Evolutionary conservation across 371 early-diverging fungal genomes (phyloP).

Genomic region (Lichtheimia hyalospora): DNA sequence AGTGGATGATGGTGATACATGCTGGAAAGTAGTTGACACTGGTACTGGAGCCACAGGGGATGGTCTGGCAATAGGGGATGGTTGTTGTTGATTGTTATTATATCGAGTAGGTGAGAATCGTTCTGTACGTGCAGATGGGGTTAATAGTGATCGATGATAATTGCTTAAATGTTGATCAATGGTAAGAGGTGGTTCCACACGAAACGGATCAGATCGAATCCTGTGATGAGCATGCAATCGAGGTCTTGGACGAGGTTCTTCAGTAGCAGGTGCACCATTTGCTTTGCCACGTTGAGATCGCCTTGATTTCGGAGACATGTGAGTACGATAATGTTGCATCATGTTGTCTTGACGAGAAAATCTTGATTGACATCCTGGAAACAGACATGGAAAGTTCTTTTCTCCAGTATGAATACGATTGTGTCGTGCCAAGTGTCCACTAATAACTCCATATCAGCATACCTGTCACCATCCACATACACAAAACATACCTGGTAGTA

Average conservation of each 20-base stretch:
- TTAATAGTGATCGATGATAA: slow-evolving; percentile 20
- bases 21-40: not conserved
- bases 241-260: slow-evolving; percentile 27
- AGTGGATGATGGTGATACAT: not conserved
- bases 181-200: slow-evolving; percentile 40
- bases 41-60: not conserved
- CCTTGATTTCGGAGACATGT: slow-evolving; percentile 75
- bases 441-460: slow-evolving; percentile 15
- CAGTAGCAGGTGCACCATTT: slow-evolving; percentile 4
- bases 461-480: not conserved
- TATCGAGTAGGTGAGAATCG: slow-evolving; percentile 15
- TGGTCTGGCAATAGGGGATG: not conserved
- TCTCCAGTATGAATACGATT: slow-evolving; percentile 91
- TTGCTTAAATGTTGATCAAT: slow-evolving; percentile 49
- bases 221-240: slow-evolving; percentile 45
- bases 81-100: not conserved
- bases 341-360: slow-evolving; percentile 91
- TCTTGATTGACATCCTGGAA: slow-evolving; percentile 78
- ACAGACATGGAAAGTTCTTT: slow-evolving; percentile 84
- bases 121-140: slow-evolving; percentile 12
- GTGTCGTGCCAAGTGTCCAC: slow-evolving; percentile 87
- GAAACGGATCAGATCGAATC: slow-evolving; percentile 39
- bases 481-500: slow-evolving; percentile 44
- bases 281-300: slow-evolving; percentile 43
- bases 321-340: slow-evolving; percentile 89